phyloP scores from a whole-genome alignment of 2,329 filamentous ascomycete species.

The Falciphora oryzae region DNA sequence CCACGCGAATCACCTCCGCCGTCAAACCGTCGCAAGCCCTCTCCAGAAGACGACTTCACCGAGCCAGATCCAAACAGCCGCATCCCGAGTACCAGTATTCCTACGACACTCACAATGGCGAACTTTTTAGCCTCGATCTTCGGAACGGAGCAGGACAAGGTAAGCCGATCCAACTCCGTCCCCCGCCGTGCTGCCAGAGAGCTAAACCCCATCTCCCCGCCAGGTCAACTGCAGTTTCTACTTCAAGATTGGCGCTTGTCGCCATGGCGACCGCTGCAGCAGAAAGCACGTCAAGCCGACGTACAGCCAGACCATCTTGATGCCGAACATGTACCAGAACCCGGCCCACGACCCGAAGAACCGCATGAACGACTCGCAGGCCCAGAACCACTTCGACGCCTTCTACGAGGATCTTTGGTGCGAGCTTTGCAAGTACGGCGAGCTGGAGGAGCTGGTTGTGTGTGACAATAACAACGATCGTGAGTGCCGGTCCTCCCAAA shows the following conservation, averaged over 20 bases:
- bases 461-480: constrained; percentile 99
- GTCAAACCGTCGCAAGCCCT: not conserved
- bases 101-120: constrained; percentile 56
- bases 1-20: not conserved
- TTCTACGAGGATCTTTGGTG: constrained; percentile 99
- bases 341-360: constrained; percentile 93
- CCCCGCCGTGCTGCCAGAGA: constrained; percentile 18
- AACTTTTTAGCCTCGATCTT: constrained; percentile 99
- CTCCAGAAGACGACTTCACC: not conserved
- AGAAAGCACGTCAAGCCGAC: constrained; percentile 99
- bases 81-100: no score
- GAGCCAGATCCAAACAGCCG: not conserved
- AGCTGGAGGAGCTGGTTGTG: constrained; percentile 95
- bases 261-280: constrained; percentile 96
- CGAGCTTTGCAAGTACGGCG: constrained; percentile 98
- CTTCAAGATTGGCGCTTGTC: constrained; percentile 99
- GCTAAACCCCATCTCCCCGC: constrained; percentile 15
- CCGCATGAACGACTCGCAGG: constrained; percentile 92
- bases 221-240: constrained; percentile 97
- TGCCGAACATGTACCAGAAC: constrained; percentile 99
- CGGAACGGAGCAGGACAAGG: constrained; percentile 97
- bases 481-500: not conserved
- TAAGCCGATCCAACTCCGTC: constrained; percentile 11
- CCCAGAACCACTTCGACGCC: constrained; percentile 99
- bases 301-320: constrained; percentile 94